Evolutionary conservation across 768 basidiomycete species (phyloP).

Genomic region (Pisolithus sp.): DNA sequence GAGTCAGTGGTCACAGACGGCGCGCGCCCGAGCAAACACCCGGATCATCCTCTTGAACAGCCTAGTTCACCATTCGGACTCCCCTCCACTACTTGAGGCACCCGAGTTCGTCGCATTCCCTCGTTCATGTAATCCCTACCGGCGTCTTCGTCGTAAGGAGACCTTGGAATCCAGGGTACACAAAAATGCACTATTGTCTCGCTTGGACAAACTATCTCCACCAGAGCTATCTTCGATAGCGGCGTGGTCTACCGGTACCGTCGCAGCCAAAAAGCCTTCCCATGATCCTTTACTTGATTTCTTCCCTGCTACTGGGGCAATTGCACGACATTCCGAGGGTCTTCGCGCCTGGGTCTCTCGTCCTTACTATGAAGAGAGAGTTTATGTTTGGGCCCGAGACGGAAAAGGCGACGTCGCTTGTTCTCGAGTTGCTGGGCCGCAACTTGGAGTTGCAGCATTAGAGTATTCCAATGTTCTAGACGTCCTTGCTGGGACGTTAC

Average conservation of each 20-base stretch:
- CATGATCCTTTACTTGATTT: slow-evolving; percentile 29
- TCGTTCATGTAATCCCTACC: slow-evolving; percentile 46
- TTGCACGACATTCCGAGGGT: slow-evolving; percentile 39
- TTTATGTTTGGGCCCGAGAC: slow-evolving; percentile 45
- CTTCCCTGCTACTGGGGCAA: slow-evolving; percentile 13
- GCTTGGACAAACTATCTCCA: slow-evolving; percentile 35
- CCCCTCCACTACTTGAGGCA: slow-evolving; percentile 45
- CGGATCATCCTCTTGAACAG: slow-evolving; percentile 41
- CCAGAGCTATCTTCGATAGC: slow-evolving; percentile 40
- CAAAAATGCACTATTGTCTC: slow-evolving; percentile 45
- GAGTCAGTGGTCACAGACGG: slow-evolving; percentile 19
- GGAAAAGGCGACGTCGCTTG: slow-evolving; percentile 31
- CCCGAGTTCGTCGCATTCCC: slow-evolving; percentile 39
- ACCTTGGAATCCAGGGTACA: slow-evolving; percentile 42
- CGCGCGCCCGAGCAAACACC: slow-evolving; percentile 34
- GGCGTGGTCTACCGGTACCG: slow-evolving; percentile 33
- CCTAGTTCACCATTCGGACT: slow-evolving; percentile 32
- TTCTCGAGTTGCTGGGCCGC: slow-evolving; percentile 40
- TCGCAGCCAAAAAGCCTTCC: slow-evolving; percentile 22
- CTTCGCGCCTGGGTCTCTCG: slow-evolving; percentile 65
- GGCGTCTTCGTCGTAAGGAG: slow-evolving; percentile 29
- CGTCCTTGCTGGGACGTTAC: slow-evolving; percentile 47
- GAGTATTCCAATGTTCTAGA: slow-evolving; percentile 69
- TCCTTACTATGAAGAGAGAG: slow-evolving; percentile 71
- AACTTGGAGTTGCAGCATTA: slow-evolving; percentile 59